phyloP scores from a whole-genome alignment of 2,329 filamentous ascomycete genomes.

The Pseudogymnoascus sp. region DNA sequence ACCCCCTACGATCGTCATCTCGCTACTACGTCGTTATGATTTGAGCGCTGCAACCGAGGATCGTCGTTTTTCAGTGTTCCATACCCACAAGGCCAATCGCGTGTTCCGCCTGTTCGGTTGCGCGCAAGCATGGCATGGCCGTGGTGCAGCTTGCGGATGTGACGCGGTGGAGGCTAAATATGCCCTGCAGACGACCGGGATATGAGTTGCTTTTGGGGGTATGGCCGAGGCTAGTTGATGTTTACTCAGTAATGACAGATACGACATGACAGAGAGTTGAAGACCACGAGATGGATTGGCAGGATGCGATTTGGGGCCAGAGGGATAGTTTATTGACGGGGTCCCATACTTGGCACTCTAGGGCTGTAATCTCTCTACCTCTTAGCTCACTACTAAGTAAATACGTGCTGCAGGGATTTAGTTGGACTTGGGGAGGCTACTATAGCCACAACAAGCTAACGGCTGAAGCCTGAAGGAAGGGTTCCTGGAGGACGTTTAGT shows the following conservation, averaged over 20 bases:
- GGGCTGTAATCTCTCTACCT: background rate
- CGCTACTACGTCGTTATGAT: background rate
- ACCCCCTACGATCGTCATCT: background rate
- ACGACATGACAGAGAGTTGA: too few relatives aligned
- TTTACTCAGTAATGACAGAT: too few relatives aligned
- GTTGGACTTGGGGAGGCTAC: background rate
- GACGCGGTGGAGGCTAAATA: background rate
- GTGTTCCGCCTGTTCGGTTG: background rate
- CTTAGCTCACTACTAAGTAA: background rate
- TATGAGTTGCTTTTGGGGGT: background rate
- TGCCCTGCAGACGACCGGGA: background rate
- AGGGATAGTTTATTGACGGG: background rate
- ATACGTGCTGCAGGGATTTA: background rate
- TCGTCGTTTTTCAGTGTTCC: background rate
- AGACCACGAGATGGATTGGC: background rate
- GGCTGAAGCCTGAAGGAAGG: background rate
- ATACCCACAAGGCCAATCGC: background rate
- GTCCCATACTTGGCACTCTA: background rate
- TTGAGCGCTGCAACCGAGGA: slow-evolving; percentile 4
- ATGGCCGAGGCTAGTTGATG: background rate
- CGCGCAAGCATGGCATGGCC: background rate
- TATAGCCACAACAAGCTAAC: background rate
- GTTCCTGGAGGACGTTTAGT: background rate
- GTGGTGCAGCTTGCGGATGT: background rate
- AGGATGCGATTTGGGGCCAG: background rate